Evolutionary conservation across 2,329 filamentous ascomycete genomes (phyloP).

Genomic region (Diaporthe ampelina): DNA sequence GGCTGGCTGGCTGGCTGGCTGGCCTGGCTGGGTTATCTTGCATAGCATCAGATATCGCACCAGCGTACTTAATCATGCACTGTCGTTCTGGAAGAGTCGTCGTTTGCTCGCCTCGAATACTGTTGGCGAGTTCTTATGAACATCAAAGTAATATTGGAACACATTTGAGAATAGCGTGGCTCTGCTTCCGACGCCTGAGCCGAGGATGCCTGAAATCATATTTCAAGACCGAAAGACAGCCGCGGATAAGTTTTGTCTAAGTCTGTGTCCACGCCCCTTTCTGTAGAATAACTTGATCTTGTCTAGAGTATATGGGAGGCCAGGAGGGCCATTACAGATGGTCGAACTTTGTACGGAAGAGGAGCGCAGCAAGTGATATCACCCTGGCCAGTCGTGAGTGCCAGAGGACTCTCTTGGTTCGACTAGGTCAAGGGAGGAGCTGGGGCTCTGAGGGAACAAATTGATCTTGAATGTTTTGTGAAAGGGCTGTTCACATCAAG

Average conservation of each 20-base stretch:
- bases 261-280: not conserved
- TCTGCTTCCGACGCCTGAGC: not conserved
- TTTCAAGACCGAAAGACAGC: not conserved
- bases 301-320: no score
- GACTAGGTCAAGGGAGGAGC: not conserved
- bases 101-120: not conserved
- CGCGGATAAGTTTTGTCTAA: not conserved
- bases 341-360: not conserved
- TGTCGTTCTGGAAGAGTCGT: not conserved
- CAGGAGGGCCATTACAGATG: not conserved
- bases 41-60: not conserved
- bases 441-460: not conserved
- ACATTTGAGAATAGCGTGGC: not conserved
- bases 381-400: not conserved
- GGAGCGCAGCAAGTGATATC: conserved; percentile 4
- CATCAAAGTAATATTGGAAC: not conserved
- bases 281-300: not conserved
- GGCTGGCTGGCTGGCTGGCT: not conserved
- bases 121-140: not conserved
- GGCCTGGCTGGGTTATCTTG: not conserved
- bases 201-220: not conserved
- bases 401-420: not conserved
- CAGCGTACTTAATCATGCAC: not conserved
- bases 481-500: conserved; percentile 1
- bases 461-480: not conserved